These are phyloP conservation scores for Aureobasidium lini DNA, from an alignment of 2,329 filamentous ascomycete species.

Conservation along the genomic window DNA sequence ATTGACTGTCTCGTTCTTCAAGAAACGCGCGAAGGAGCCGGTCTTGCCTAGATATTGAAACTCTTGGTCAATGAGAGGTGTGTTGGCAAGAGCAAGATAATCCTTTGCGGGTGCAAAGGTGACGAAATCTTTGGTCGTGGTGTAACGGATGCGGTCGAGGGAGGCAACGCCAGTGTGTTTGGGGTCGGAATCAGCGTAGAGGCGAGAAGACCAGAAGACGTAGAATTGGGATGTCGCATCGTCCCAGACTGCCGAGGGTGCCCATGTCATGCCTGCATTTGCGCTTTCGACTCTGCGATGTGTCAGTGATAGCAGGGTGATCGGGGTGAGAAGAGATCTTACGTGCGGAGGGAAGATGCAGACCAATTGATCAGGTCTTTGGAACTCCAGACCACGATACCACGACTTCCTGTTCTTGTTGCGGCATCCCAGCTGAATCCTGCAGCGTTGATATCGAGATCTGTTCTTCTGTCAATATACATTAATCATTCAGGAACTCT, in stretches of 20 bases:
- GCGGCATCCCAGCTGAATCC: conserved; percentile 46
- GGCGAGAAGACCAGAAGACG: conserved; percentile 41
- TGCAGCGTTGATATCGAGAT: conserved; percentile 41
- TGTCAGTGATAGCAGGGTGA: background rate
- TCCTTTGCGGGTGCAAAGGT: conserved; percentile 45
- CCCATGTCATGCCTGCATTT: conserved; percentile 54
- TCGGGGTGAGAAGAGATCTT: background rate
- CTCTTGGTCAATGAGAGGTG: conserved; percentile 48
- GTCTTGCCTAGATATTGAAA: conserved; percentile 41
- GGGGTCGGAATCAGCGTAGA: conserved; percentile 43
- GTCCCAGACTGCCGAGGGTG: conserved; percentile 50
- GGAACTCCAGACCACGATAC: conserved; percentile 51
- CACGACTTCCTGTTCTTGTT: conserved; percentile 44
- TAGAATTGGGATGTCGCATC: conserved; percentile 38
- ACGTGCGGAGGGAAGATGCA: conserved; percentile 38
- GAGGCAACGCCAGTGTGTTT: conserved; percentile 37
- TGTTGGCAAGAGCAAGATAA: conserved; percentile 43
- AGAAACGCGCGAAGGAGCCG: conserved; percentile 44
- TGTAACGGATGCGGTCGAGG: conserved; percentile 43
- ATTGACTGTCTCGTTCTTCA: conserved; percentile 49
- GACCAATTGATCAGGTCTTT: conserved; percentile 45
- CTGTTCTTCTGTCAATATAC: conserved; percentile 39
- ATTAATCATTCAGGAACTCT: background rate
- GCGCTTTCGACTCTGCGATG: conserved; percentile 39
- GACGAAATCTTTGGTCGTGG: conserved; percentile 49